Evolutionary conservation across 257 asterid species (phyloP), one percentile per base, ranked within the genome.

Genomic region (Vinca minor): DNA sequence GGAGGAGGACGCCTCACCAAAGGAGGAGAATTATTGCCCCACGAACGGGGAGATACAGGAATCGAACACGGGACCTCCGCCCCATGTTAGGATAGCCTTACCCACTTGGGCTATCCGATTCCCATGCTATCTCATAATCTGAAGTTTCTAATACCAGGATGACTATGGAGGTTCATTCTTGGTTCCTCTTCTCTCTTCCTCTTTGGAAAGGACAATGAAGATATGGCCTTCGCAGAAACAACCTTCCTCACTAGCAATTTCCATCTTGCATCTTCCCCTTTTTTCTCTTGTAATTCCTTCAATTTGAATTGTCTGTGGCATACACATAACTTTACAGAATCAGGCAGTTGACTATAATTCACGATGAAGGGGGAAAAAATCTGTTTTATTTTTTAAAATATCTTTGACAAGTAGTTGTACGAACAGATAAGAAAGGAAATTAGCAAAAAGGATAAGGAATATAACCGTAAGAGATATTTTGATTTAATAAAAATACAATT

Each of bases 241-340:
- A 89, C 96, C 78, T 85, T 89, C 62, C 62, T 78, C 70, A 83
- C 94, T 1, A 89, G 89, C 62, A 85, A 69, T 52, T 68, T 77
- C 96, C 96, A 89, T 63, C 83, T 73, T 12, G 76, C 29, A 41
- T 84, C 95, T 0, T 55, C 79, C 7, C 77, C 78, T 66, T 74
- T 72, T 63, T 69, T 67, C 52, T 68, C 71, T 67, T 69, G 81
- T 65, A 68, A 81, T 42, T 44, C 79, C 85, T 86, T 86, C 56
- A 84, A 42, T 76, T 83, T 84, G 76, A 89, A 83, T 71, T 89
- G 89, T 60, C 96, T 89, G 94, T 54, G 6, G 5, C 13, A n/a
- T 3, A 34, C 18, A 54, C 47, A 15, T 0, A 41, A 29, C 8
- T 9, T n/a, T 54, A 32, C 23, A 17, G 14, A 5, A 34, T 53